phyloP scores from a whole-genome alignment of 2,329 filamentous ascomycete species.

The Neocucurbitaria cava region DNA sequence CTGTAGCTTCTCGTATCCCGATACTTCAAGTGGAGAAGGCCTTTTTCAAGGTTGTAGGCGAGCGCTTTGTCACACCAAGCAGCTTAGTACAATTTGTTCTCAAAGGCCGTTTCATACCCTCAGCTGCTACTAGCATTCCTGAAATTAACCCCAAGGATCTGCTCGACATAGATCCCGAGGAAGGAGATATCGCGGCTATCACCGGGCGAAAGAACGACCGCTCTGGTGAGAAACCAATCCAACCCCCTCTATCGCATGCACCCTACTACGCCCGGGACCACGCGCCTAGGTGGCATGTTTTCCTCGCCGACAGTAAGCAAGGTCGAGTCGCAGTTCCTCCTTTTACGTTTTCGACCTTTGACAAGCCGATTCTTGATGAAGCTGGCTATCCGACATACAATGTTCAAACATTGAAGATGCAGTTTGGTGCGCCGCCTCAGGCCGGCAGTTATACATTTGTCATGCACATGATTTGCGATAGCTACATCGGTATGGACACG shows the following conservation, averaged over 20 bases:
- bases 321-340: constrained; percentile 96
- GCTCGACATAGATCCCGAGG: constrained; percentile 88
- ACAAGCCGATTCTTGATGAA: constrained; percentile 83
- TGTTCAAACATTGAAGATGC: constrained; percentile 95
- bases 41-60: constrained; percentile 98
- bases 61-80: constrained; percentile 88
- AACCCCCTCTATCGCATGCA: constrained; percentile 86
- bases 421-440: constrained; percentile 93
- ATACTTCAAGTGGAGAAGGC: constrained; percentile 85
- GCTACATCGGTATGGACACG: constrained; percentile 91
- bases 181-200: constrained; percentile 87
- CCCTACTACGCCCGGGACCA: constrained; percentile 91
- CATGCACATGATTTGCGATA: constrained; percentile 92
- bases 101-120: constrained; percentile 92
- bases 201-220: constrained; percentile 75
- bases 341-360: constrained; percentile 92
- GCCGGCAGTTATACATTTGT: constrained; percentile 93
- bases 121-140: constrained; percentile 78
- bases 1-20: constrained; percentile 83
- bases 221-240: constrained; percentile 68
- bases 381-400: constrained; percentile 88
- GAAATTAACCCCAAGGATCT: constrained; percentile 79
- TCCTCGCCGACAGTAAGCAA: constrained; percentile 91
- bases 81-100: constrained; percentile 93
- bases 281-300: constrained; percentile 90